Base-by-base conservation (phyloP, 768 basidiomycete species). In the Leccinum obscurum region DNA sequence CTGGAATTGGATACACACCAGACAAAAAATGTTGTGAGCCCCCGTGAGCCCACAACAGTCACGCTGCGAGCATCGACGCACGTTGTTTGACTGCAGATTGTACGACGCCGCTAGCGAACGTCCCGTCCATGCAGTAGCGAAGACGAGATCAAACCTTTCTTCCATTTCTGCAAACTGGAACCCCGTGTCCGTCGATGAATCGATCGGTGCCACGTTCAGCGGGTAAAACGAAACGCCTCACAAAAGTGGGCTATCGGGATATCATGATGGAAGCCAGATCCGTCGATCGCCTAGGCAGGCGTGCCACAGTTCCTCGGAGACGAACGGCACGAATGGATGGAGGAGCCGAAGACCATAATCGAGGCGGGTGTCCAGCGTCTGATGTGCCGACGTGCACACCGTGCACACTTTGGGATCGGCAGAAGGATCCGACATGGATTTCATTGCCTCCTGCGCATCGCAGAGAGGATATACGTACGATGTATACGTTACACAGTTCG, bases 401-500 rank as follows among this genome's bases (percentile, higher is more conserved):
- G 78, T 80, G 41, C 87, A 85, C 9, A 82, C 84, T 11, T 80
- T 80, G 2, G 78, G 68, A 6, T 89, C 80, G 0, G 87, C 85
- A 3, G 85, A 80, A 22, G 88, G 85, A 65, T 97, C 95, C 2
- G 93, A 93, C 85, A 98, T 92, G 9, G 94, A 93, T 75, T 99
- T 99, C 88, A 96, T 97, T 3, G 94, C 97, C 83, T 99, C 96
- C 93, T 95, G 46, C 24, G 1, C 34, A n/a, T 54, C 5, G 24
- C 35, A 30, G 14, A 1, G n/a, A 61, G 22, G 14, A 10, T 71
- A 48, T 22, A 74, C 90, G 62, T 60, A 95, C 93, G 64, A 99
- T 98, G 77, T 95, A 98, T 24, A 99, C 95, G 71, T 99, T 96
- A 70, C 97, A 98, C n/a, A 98, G 80, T 75, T 98, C 96, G 72